A percentile compares a stretch with the other conserved stretches of the same genome.
These are phyloP conservation scores for Hydnum rufescens DNA, from an alignment of 768 basidiomycete species.

Conservation along the genomic window DNA sequence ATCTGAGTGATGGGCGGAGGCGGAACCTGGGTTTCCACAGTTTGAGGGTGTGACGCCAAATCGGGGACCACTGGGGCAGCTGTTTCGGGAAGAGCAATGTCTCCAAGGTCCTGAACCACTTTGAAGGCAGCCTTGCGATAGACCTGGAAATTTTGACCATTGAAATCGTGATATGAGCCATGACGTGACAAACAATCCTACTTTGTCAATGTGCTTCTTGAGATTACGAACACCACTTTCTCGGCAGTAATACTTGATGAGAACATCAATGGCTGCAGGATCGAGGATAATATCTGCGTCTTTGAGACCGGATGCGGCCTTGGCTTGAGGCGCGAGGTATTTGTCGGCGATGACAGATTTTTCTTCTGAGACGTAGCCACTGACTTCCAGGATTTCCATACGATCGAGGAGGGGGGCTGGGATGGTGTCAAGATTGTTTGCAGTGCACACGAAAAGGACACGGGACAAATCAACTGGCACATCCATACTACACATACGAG, in stretches of 20 bases:
- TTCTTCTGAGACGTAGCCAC: constrained; percentile 86
- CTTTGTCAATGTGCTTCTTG: constrained; percentile 99
- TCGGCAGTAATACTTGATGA: constrained; percentile 94
- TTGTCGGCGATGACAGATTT: constrained; percentile 72
- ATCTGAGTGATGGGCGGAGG: background rate
- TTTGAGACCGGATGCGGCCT: constrained; percentile 72
- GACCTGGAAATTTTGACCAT: constrained; percentile 33
- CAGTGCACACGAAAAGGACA: constrained; percentile 93
- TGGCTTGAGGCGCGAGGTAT: constrained; percentile 85
- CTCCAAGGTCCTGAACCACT: constrained; percentile 78
- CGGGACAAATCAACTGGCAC: constrained; percentile 91
- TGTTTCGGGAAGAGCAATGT: constrained; percentile 44
- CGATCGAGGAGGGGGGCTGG: constrained; percentile 85
- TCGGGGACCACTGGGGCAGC: constrained; percentile 11
- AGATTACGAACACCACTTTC: constrained; percentile 93
- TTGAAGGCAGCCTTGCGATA: constrained; percentile 91
- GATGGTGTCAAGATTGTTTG: constrained; percentile 84
- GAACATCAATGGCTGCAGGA: constrained; percentile 52
- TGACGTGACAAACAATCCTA: constrained; percentile 15
- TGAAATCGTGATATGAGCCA: background rate
- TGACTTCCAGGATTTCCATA: constrained; percentile 92
- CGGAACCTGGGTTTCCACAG: background rate
- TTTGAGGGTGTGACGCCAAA: background rate
- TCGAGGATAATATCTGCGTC: constrained; percentile 67
- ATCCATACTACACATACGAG: constrained; percentile 46